Base-by-base conservation (phyloP, 768 basidiomycete species). In the Artomyces pyxidatus region DNA sequence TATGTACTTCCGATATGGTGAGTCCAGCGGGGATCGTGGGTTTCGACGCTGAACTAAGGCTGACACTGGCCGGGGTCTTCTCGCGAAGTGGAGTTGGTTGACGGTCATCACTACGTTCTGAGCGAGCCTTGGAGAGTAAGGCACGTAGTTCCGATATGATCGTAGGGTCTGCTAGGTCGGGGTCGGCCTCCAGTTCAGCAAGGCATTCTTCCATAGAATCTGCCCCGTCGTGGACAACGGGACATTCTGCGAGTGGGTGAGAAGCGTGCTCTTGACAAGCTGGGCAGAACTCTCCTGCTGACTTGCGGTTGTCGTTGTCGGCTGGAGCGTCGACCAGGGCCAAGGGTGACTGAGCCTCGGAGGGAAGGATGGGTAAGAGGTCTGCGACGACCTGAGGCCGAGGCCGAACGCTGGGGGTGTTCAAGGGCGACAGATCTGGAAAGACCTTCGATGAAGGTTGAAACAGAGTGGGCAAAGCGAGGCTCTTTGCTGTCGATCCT, bases 1-100 rank as follows among this genome's bases (percentile, higher is more conserved):
- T 39, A 7, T 29, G 37, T 22, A 51, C 56, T 27, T 51, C 56
- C 3, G 56, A 49, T 14, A 57, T 52, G 6, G 37, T 45, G 4
- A 40, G 23, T 17, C 50, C 53, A 12, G 38, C 30, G 3, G 50
- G 41, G 11, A 47, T 28, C n/a, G 37, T 40, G n/a, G 47, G 41
- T 3, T 32, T 38, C 16, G 10, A 6, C 1, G 32, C 32, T 10
- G 14, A 12, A 35, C 32, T 35, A 12, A 17, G 14, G 7, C 32
- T 35, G 3, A 21, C 39, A 41, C 4, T 14, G 19, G 43, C 53
- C 32, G 37, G 11, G n/a, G 8, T 21, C 38, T 19, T 30, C n/a
- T n/a, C n/a, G n/a, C n/a, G n/a, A n/a, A n/a, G n/a, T n/a, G n/a
- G n/a, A n/a, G n/a, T n/a, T n/a, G n/a, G n/a, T n/a, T n/a, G n/a